Evolutionary conservation across 805 yeast genomes (phyloP), one percentile per base, ranked within the genome.

Genomic region (Kluyveromyces siamensis): DNA sequence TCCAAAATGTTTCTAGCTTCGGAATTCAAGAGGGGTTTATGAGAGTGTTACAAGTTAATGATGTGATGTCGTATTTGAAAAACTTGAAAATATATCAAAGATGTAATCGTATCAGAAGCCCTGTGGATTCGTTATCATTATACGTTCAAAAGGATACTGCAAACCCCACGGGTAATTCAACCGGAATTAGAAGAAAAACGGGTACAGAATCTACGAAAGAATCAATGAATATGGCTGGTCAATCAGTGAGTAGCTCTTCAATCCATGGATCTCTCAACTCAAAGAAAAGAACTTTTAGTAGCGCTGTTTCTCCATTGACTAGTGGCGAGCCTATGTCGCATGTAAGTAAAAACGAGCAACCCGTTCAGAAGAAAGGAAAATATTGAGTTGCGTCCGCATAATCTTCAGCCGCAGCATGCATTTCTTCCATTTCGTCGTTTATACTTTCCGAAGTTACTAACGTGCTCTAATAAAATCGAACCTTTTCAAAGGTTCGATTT

Each of bases 21-120:
- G 95, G 95, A 0, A 64, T 84, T 6, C 81, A 79, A 48, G 81
- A 77, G 46, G 74, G 75, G 38, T 80, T 86, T 7, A 76, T 86
- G 79, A 69, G 91, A 50, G 72, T 82, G 19, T 66, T 87, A 67
- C 91, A 86, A 62, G 78, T 85, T 5, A 76, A 88, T 40, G 93
- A 87, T 63, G 83, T 83, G 9, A 84, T 88, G 87, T 73, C 88
- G 0, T 78, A 79, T 52, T 71, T 87, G 53, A 75, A 77, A 48
- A 80, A 84, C 6, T 67, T 88, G 48, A 80, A 86, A 80, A 69
- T 73, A 10, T 79, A 73, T 55, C 75, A 85, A 9, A 68, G 70
- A 49, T 65, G 73, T 7, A 69, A 70, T 33, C 72, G 77, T 25
- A 71, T 76, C 2, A 63, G 63, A 6, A 76, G 82, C 35, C 87